These are phyloP conservation scores for Trichoderma sp. DNA, from an alignment of 2,329 filamentous ascomycete genomes.

Conservation along the genomic window DNA sequence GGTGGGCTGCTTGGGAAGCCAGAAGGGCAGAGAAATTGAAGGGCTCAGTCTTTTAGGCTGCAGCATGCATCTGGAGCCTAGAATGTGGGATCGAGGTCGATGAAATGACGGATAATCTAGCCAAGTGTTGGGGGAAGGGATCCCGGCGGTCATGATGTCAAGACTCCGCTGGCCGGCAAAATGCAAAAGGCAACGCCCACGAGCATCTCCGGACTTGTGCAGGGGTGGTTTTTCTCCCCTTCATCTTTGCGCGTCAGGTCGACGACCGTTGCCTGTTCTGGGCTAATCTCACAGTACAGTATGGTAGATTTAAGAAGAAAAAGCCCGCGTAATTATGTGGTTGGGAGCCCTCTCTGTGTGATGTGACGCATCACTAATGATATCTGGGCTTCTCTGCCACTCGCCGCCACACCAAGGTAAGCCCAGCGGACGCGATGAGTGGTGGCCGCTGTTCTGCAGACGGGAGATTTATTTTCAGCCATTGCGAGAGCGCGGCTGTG, in stretches of 20 bases:
- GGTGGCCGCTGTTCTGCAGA: background rate
- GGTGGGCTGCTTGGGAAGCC: background rate
- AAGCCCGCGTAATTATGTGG: background rate
- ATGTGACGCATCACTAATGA: background rate
- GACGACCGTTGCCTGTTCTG: background rate
- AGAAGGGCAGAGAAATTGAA: background rate
- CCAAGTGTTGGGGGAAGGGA: background rate
- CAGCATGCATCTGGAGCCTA: conserved; percentile 9
- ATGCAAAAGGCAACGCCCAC: background rate
- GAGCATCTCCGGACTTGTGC: background rate
- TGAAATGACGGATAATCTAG: conserved; percentile 2
- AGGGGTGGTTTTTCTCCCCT: background rate
- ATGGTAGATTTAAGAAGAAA: background rate
- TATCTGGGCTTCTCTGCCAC: background rate
- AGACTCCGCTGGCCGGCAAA: conserved; percentile 12
- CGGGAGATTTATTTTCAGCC: conserved; percentile 2
- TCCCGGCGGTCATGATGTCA: conserved; percentile 13
- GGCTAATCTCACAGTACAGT: background rate
- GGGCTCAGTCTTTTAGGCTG: background rate
- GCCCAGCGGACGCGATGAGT: background rate
- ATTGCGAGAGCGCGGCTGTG: conserved; percentile 4
- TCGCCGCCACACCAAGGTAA: background rate
- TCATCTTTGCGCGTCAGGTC: background rate
- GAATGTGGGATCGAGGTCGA: background rate
- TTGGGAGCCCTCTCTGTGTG: background rate